These are phyloP conservation scores for Halophytophthora batemanensis DNA, from an alignment of 352 stramenopile species.

Conservation along the genomic window DNA sequence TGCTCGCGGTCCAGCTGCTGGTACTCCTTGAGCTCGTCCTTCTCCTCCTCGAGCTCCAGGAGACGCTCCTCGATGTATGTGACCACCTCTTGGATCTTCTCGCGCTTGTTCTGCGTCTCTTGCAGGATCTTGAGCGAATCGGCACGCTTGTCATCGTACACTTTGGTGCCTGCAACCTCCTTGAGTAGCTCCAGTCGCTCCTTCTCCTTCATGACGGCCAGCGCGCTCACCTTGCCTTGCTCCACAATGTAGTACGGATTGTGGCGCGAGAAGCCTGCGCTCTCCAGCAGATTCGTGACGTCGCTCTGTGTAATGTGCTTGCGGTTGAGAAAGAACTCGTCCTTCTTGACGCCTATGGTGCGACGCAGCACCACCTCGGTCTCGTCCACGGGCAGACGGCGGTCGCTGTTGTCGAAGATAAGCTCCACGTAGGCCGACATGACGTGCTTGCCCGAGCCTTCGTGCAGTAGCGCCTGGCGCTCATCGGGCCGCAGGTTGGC, in stretches of 20 bases:
- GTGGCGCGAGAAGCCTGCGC: slow-evolving; percentile 97
- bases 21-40: slow-evolving; percentile 96
- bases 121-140: slow-evolving; percentile 97
- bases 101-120: slow-evolving; percentile 93
- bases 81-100: slow-evolving; percentile 97
- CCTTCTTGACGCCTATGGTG: slow-evolving; percentile 99
- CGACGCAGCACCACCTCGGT: slow-evolving; percentile 95
- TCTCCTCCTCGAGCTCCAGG: slow-evolving; percentile 97
- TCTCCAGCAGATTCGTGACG: slow-evolving; percentile 98
- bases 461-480: slow-evolving; percentile 93
- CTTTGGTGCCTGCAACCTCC: slow-evolving; percentile 97
- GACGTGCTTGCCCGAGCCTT: slow-evolving; percentile 92
- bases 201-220: slow-evolving; percentile 98
- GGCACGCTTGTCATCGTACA: slow-evolving; percentile 98
- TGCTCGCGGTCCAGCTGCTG: slow-evolving; percentile 94
- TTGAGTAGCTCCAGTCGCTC: slow-evolving; percentile 98
- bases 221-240: slow-evolving; percentile 98
- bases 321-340: slow-evolving; percentile 99
- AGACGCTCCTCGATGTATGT: slow-evolving; percentile 94
- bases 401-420: slow-evolving; percentile 99
- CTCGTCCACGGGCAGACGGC: slow-evolving; percentile 90
- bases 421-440: slow-evolving; percentile 99
- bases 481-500: slow-evolving; percentile 91
- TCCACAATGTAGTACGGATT: slow-evolving; percentile 99
- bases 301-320: slow-evolving; percentile 98